Evolutionary conservation across 257 asterid genomes (phyloP).

Genomic region (Solanum raphanifolium): DNA sequence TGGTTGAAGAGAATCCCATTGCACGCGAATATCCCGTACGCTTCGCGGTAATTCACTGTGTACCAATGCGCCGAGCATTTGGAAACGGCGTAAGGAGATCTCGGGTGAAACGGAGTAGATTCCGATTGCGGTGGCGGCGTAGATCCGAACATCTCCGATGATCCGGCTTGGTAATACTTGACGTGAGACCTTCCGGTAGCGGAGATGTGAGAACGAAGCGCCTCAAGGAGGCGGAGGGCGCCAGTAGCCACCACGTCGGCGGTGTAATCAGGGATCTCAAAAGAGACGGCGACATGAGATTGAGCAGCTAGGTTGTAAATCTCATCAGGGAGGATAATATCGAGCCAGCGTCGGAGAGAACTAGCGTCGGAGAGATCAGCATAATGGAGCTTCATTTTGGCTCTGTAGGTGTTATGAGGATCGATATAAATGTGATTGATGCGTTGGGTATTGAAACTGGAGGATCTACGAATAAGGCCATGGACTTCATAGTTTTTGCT

Average conservation of each 20-base stretch:
- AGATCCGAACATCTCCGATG: conserved; percentile 98
- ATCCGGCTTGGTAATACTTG: conserved; percentile 88
- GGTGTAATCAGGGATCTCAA: conserved; percentile 97
- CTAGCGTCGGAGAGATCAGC: conserved; percentile 97
- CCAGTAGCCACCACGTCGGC: conserved; percentile 99
- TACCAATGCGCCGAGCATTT: conserved; percentile 99
- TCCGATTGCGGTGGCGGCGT: conserved; percentile 94
- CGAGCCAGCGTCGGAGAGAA: conserved; percentile 99
- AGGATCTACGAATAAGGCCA: conserved; percentile 92
- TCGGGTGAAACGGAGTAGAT: conserved; percentile 72
- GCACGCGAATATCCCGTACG: conserved; percentile 83
- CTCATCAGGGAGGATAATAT: conserved; percentile 80
- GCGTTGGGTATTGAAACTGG: conserved; percentile 95
- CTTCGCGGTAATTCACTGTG: conserved; percentile 95
- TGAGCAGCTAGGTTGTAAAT: conserved; percentile 98
- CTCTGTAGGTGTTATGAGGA: conserved; percentile 85
- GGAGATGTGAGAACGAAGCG: conserved; percentile 79
- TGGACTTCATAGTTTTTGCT: conserved; percentile 80
- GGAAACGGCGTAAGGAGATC: conserved; percentile 95
- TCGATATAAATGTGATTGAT: conserved; percentile 95
- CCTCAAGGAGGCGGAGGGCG: conserved; percentile 91
- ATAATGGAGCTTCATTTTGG: conserved; percentile 91
- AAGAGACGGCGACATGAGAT: conserved; percentile 95
- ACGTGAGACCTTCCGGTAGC: conserved; percentile 70
- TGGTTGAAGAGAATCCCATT: conserved; percentile 90